Evolutionary conservation across 768 basidiomycete species (phyloP).

Genomic region (Hygrophoropsis aurantiaca): DNA sequence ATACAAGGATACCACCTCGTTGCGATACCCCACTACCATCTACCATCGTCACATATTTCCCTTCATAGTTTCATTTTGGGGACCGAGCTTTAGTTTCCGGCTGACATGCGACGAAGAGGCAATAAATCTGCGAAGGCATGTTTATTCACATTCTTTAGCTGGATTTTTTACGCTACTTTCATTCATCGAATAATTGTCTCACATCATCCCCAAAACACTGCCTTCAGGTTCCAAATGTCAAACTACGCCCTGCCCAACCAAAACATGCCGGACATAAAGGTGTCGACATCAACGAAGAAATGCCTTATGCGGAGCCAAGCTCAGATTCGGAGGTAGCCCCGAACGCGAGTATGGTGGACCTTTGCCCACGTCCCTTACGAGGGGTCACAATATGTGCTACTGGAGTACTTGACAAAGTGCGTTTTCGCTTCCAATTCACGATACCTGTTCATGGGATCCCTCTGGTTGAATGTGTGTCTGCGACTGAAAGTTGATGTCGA

Average conservation of each 20-base stretch:
- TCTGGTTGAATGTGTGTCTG: background rate
- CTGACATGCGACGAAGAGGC: too few species aligned
- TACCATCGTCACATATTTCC: too few species aligned
- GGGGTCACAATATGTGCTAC: constrained; percentile 72
- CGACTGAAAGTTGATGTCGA: background rate
- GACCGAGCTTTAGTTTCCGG: too few species aligned
- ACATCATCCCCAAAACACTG: background rate
- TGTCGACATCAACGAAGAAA: constrained; percentile 24
- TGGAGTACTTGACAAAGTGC: constrained; percentile 76
- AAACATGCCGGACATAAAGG: too few species aligned
- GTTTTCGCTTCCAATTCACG: constrained; percentile 19
- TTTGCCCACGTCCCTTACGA: constrained; percentile 66
- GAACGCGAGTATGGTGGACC: constrained; percentile 44
- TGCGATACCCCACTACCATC: too few species aligned
- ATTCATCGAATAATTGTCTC: too few species aligned
- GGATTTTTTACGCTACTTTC: too few species aligned
- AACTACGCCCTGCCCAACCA: constrained; percentile 64
- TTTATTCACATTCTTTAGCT: too few species aligned
- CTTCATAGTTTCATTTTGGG: too few species aligned
- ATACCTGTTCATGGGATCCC: background rate
- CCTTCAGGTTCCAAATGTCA: constrained; percentile 76
- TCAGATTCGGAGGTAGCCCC: constrained; percentile 50
- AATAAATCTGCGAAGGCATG: too few species aligned
- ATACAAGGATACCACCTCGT: too few species aligned
- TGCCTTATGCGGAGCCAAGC: constrained; percentile 37